A percentile compares a stretch with the other conserved stretches of the same genome.
These are phyloP conservation scores for Penicillium paxilli DNA, from an alignment of 495 filamentous ascomycete genomes.

Conservation along the genomic window DNA sequence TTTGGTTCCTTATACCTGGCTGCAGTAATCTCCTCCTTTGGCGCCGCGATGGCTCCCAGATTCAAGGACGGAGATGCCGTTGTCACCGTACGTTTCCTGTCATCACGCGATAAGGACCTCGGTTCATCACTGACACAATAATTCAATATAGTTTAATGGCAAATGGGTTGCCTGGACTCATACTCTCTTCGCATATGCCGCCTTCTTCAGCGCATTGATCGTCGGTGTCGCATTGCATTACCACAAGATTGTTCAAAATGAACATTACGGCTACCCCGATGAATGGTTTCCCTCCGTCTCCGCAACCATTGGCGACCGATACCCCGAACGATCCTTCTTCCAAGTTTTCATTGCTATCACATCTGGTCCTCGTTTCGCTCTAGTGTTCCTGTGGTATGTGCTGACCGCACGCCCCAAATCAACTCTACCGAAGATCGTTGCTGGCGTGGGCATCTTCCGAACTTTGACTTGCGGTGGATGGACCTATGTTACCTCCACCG, in stretches of 20 bases:
- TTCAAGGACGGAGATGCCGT: slow-evolving; percentile 89
- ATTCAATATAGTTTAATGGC: slow-evolving; percentile 64
- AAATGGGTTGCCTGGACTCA: slow-evolving; percentile 92
- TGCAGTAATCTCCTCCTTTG: slow-evolving; percentile 23
- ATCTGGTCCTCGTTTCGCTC: slow-evolving; percentile 87
- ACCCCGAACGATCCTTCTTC: slow-evolving; percentile 95
- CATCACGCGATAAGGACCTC: slow-evolving; percentile 12
- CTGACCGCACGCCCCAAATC: slow-evolving; percentile 75
- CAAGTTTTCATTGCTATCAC: slow-evolving; percentile 96
- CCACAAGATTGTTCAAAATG: slow-evolving; percentile 95
- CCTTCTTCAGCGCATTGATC: slow-evolving; percentile 87
- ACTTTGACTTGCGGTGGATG: slow-evolving; percentile 96
- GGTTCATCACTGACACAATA: slow-evolving; percentile 14
- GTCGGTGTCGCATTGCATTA: slow-evolving; percentile 87
- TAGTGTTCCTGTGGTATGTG: slow-evolving; percentile 91
- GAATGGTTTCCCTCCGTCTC: slow-evolving; percentile 99
- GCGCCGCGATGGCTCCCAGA: slow-evolving; percentile 69
- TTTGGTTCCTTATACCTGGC: slow-evolving; percentile 20
- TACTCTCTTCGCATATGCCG: slow-evolving; percentile 81
- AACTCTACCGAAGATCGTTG: slow-evolving; percentile 77
- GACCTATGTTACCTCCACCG: slow-evolving; percentile 98
- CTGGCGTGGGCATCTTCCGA: slow-evolving; percentile 77
- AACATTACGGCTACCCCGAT: slow-evolving; percentile 93
- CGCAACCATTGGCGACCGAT: slow-evolving; percentile 96
- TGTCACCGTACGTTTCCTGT: slow-evolving; percentile 58